Base-by-base conservation (phyloP, 2,329 filamentous ascomycete genomes). In the Trematosphaeria pertusa region DNA sequence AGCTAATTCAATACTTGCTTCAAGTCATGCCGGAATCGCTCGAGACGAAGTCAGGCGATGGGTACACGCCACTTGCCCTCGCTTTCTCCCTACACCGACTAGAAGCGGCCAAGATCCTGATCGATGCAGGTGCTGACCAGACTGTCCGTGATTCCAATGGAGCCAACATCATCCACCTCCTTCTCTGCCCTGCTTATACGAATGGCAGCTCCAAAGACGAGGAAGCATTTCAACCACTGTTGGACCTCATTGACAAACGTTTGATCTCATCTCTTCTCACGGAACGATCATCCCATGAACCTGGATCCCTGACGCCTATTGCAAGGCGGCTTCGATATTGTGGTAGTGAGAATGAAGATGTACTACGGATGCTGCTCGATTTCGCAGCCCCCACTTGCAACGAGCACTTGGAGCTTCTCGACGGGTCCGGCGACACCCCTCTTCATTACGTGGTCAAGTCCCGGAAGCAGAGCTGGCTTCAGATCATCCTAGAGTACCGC, bases 81-180 rank as follows among this genome's bases (percentile, higher is more conserved):
- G 88, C 89, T 1, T 87, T 85, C 51, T 71, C 76, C 2, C 71
- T 82, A 3, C 79, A 81, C 9, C 79, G 81, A 15, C 58, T 78
- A 12, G 73, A 83, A 1, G 79, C 81, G 15, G 80, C 81, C 12
- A 81, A 83, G 59, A 74, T 83, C 0, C 78, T 96, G 26, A 78
- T 93, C 39, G 74, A 79, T 1, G 82, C 81, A 19, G 88, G 87
- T 3, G 88, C 88, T 2, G 84, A 94, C 61, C 86, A 89, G 62
- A 82, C 83, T 1, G 74, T 74, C 24, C 85, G 85, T 18, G 86
- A 89, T 61, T 72, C 72, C 8, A 64, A 73, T 3, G 83, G 84
- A 9, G 78, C 82, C 55, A 95, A 93, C 58, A 73, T 93, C 12
- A 53, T 93, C 1, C 90, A 95, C 61, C 74, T 78, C 2, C 76